phyloP scores from a whole-genome alignment of 2,329 filamentous ascomycete genomes.

The Venturia asperata region DNA sequence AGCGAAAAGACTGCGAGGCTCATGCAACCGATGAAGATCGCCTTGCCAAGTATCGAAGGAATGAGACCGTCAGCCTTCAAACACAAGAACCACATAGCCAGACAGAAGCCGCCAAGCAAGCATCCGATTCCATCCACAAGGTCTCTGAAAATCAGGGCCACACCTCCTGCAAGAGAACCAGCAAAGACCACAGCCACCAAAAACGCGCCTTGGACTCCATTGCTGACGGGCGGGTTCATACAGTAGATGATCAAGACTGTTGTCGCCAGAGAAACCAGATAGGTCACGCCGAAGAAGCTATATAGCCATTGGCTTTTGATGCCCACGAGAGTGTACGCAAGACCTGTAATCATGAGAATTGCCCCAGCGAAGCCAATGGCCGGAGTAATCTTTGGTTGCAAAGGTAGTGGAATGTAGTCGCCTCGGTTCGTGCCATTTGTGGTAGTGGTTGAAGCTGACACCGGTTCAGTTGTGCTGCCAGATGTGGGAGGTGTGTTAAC shows the following conservation, averaged over 20 bases:
- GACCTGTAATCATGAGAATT: slow-evolving; percentile 66
- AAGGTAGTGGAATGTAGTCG: slow-evolving; percentile 48
- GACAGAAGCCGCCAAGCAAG: slow-evolving; percentile 75
- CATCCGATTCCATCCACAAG: slow-evolving; percentile 80
- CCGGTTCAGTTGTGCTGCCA: not conserved
- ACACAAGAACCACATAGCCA: slow-evolving; percentile 86
- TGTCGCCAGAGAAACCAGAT: slow-evolving; percentile 22
- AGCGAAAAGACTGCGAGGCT: slow-evolving; percentile 61
- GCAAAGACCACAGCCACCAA: slow-evolving; percentile 70
- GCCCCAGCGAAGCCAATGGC: slow-evolving; percentile 72
- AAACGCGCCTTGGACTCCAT: slow-evolving; percentile 77
- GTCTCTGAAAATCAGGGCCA: slow-evolving; percentile 73
- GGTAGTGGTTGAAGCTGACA: not conserved
- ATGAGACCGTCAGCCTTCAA: slow-evolving; percentile 71
- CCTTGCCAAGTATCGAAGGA: slow-evolving; percentile 52
- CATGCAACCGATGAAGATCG: slow-evolving; percentile 69
- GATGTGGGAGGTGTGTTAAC: not conserved
- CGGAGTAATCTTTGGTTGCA: slow-evolving; percentile 69
- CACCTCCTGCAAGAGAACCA: slow-evolving; percentile 64
- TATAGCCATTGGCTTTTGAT: slow-evolving; percentile 65
- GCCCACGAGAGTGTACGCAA: slow-evolving; percentile 65
- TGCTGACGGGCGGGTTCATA: slow-evolving; percentile 68
- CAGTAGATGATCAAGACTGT: slow-evolving; percentile 76
- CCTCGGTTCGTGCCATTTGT: slow-evolving; percentile 6
- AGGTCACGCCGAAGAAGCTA: slow-evolving; percentile 15